Conservation (phyloP, 2,329 filamentous ascomycete genomes). For the Pyrenophora tritici-repentis region DNA sequence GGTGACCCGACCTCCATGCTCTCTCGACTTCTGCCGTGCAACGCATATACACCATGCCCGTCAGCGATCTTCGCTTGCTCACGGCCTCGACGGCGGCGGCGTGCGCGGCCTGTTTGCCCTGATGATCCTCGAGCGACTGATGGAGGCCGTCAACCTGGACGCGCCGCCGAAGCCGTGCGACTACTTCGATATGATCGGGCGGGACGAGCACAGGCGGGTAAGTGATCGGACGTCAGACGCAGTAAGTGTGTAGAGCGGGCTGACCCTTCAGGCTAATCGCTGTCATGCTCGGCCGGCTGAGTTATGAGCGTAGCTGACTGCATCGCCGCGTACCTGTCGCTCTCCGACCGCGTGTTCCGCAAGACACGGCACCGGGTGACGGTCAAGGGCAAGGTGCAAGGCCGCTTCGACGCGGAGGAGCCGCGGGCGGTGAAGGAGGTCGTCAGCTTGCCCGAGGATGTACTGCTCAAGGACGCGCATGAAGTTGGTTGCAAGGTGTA, state of each 20-base stretch:
- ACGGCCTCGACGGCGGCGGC: slow-evolving; percentile 13
- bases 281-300: slow-evolving; percentile 13
- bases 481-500: slow-evolving; percentile 12
- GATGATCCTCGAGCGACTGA: slow-evolving; percentile 17
- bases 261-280: slow-evolving; percentile 9
- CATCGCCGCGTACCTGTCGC: slow-evolving; percentile 13
- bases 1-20: background rate
- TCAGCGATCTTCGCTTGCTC: slow-evolving; percentile 8
- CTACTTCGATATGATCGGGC: too few relatives aligned
- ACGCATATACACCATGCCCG: background rate
- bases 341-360: slow-evolving; percentile 17
- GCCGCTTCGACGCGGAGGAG: slow-evolving; percentile 25
- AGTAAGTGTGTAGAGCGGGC: background rate
- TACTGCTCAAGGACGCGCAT: slow-evolving; percentile 14
- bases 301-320: slow-evolving; percentile 11
- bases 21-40: background rate
- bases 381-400: slow-evolving; percentile 6
- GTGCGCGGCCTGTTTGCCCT: slow-evolving; percentile 14
- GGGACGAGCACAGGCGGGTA: too few relatives aligned
- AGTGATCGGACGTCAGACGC: too few relatives aligned
- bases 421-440: slow-evolving; percentile 18
- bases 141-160: slow-evolving; percentile 1
- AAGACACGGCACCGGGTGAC: slow-evolving; percentile 16
- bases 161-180: background rate
- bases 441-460: slow-evolving; percentile 16